Evolutionary conservation across 176 grass and related monocot genomes (phyloP), one percentile per base, ranked within the genome.

Genomic region (Carex parvula): DNA sequence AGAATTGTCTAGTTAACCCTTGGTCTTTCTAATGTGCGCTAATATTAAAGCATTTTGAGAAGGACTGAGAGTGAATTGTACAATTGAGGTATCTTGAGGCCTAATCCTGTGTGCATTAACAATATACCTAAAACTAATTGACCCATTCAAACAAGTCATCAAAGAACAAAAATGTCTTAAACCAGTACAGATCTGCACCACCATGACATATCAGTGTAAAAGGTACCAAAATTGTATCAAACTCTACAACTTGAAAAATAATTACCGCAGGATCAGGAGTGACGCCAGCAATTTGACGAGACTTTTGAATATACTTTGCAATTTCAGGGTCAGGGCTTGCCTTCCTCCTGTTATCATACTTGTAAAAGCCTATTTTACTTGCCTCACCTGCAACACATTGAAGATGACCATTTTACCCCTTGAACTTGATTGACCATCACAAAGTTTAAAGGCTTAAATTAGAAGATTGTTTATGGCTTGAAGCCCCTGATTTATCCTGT

Each of bases 311-410:
- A 75, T 92, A 93, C 50, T 87, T 90, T 15, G 82, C 82, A 60
- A 98, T 93, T 86, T 98, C 88, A 62, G 91, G 89, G 67, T 95
- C 95, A 35, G 95, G 89, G 79, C 26, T 93, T 37, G 95, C 91
- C 80, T 94, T 94, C 68, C 92, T 92, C 83, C 88, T 98, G 60
- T 91, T 87, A 89, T 98, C 95, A 17, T 98, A 98, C 84, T 95
- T 94, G 86, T 98, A 98, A 69, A 98, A 98, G 10, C 95, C 95
- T 59, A 91, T 95, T 68, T 80, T 64, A 72, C 75, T 88, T 10
- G 88, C 96, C 86, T 95, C 93, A 80, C 96, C 96, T 95, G 83
- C 64, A 53, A 55, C 50, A 77, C 73, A 77, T 30, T 56, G 13
- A 52, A 76, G 50, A 76, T 55, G 72, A 30, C 5, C 48, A 76